Evolutionary conservation across 768 basidiomycete species (phyloP).

Genomic region (Termitomyces sp.): DNA sequence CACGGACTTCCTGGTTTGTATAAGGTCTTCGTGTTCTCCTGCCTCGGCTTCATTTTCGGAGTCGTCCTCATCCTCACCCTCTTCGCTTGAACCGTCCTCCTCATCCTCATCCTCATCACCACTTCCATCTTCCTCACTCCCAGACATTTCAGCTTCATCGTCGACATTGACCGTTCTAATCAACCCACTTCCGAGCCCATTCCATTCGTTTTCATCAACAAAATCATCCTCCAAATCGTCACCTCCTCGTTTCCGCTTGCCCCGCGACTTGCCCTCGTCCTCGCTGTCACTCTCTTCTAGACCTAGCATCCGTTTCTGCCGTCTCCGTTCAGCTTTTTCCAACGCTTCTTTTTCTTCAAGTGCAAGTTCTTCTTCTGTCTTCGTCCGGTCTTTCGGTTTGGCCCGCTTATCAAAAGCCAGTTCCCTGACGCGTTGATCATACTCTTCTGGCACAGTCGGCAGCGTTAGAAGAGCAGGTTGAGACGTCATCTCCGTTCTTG

Average conservation of each 20-base stretch:
- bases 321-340: conserved; percentile 77
- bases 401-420: conserved; percentile 92
- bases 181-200: conserved; percentile 37
- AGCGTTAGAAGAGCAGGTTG: conserved; percentile 15
- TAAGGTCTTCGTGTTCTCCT: conserved; percentile 41
- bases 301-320: conserved; percentile 83
- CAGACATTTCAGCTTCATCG: conserved; percentile 31
- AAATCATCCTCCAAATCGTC: conserved; percentile 96
- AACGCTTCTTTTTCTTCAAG: conserved; percentile 81
- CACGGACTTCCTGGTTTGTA: conserved; percentile 20
- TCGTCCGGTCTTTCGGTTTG: conserved; percentile 91
- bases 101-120: conserved; percentile 17
- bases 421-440: conserved; percentile 89
- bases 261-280: conserved; percentile 38
- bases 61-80: conserved; percentile 33
- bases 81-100: conserved; percentile 14
- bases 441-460: conserved; percentile 49
- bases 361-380: conserved; percentile 94
- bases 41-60: conserved; percentile 28
- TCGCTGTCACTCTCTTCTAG: conserved; percentile 64
- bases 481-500: conserved; percentile 12
- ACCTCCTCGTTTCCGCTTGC: conserved; percentile 59
- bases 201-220: conserved; percentile 35
- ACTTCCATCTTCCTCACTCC: conserved; percentile 38
- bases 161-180: conserved; percentile 28